Base-by-base conservation (phyloP, 1,284 basidiomycete genomes). In the Microbotryum scabiosae region DNA sequence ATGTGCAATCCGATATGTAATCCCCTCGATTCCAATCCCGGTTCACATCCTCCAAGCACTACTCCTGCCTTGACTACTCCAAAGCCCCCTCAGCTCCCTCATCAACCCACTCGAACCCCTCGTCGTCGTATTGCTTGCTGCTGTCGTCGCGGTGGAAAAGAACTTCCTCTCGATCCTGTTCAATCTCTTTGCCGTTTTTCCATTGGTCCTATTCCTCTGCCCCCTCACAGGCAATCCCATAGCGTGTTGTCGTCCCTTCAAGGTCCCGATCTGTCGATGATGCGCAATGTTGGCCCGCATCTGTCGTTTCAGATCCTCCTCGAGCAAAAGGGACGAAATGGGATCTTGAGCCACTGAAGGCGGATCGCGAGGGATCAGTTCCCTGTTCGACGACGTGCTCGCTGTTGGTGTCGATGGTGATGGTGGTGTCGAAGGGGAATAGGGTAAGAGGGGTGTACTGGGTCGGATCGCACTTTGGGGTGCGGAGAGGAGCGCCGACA, bases 171-270 rank as follows among this genome's bases (percentile, higher is more conserved):
- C 70, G 30, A 85, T 74, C 70, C 81, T 79, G 78, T 94, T 94
- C 75, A 94, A 82, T 74, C 85, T 90, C 76, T 78, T 85, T 45
- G 91, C 91, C 43, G 88, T 91, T 76, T 80, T 82, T 55, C 87
- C 89, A 70, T 94, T 94, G 55, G 81, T 84, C 75, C 85, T 85
- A 5, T 91, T 94, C 64, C 86, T 86, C 77, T 94, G 90, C 56
- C 90, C 90, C 72, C 90, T 81, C 61, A 94, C 90, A 1, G 91
- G 91, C 47, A 92, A 76, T 63, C 85, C 83, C 84, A 89, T 87
- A 2, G 89, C 88, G 73, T 94, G 90, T 73, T 90, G 79, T 76
- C 84, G 82, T 43, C 90, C 90, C 59, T 86, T 83, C 74, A 92
- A 90, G 70, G 84, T 88, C 53, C 91, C 90, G 75, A 94, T 90